These are phyloP conservation scores for Neurospora sp. DNA, from an alignment of 2,329 filamentous ascomycete species.

Conservation along the genomic window DNA sequence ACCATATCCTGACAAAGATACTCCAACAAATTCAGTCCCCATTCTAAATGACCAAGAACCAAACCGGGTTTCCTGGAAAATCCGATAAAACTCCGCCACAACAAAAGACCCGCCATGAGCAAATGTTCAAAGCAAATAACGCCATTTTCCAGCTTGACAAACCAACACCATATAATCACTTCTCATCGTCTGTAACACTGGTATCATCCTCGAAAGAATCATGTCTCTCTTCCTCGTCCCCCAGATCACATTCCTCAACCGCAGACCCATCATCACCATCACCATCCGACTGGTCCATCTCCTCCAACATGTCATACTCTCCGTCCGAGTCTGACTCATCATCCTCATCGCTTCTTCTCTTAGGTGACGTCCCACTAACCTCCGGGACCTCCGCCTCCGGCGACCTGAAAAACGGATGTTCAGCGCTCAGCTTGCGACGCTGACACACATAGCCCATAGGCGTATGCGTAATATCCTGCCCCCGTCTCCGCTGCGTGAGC, in stretches of 20 bases:
- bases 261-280: slow-evolving; percentile 5
- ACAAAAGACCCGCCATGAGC: background rate
- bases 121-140: background rate
- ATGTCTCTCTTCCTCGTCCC: background rate
- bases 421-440: slow-evolving; percentile 35
- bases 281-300: background rate
- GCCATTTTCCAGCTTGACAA: no score
- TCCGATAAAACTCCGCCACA: background rate
- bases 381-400: background rate
- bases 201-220: background rate
- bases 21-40: background rate
- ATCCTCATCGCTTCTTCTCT: background rate
- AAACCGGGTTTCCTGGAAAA: background rate
- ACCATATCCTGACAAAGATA: background rate
- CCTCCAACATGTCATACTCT: background rate
- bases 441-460: slow-evolving; percentile 49
- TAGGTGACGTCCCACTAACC: background rate
- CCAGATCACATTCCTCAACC: background rate
- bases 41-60: background rate
- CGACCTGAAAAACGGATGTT: slow-evolving; percentile 42
- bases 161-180: background rate
- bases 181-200: background rate
- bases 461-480: slow-evolving; percentile 48
- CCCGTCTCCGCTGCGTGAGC: slow-evolving; percentile 42
- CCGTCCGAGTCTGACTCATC: background rate